These are phyloP conservation scores for Paramecium pentaurelia DNA, from an alignment of 73 alveolate genomes.

Conservation along the genomic window DNA sequence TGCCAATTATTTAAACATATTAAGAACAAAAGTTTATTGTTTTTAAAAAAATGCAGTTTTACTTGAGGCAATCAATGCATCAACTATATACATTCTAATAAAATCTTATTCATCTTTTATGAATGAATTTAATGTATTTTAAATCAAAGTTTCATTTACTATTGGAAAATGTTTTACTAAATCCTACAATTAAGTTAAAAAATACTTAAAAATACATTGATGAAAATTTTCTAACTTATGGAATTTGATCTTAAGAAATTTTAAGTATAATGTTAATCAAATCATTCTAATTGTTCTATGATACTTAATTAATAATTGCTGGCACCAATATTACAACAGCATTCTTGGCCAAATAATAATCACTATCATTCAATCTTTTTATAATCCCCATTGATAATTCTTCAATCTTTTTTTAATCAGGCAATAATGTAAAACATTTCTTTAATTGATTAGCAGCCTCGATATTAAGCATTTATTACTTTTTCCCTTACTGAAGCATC, in stretches of 20 bases:
- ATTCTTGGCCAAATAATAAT: slow-evolving; percentile 70
- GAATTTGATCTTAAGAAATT: slow-evolving; percentile 33
- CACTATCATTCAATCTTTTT: slow-evolving; percentile 72
- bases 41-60: not conserved
- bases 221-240: slow-evolving; percentile 30
- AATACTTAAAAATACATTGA: slow-evolving; percentile 45
- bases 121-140: not conserved
- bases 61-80: slow-evolving; percentile 6
- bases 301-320: slow-evolving; percentile 62
- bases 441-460: slow-evolving; percentile 67
- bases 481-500: slow-evolving; percentile 81
- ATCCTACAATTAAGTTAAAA: slow-evolving; percentile 1
- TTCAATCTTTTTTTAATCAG: slow-evolving; percentile 66
- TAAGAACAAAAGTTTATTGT: not conserved
- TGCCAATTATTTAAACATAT: not conserved
- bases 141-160: slow-evolving; percentile 3
- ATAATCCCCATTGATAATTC: slow-evolving; percentile 62
- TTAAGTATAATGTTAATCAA: not conserved
- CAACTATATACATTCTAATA: slow-evolving; percentile 42
- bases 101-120: slow-evolving; percentile 54
- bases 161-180: slow-evolving; percentile 24
- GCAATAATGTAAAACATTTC: slow-evolving; percentile 49
- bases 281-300: slow-evolving; percentile 63
- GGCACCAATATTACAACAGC: slow-evolving; percentile 74
- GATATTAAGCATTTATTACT: slow-evolving; percentile 1